A percentile compares a stretch with the other conserved stretches of the same genome.
phyloP scores from a whole-genome alignment of 352 stramenopile species.

The Phytopythium ostracodes region DNA sequence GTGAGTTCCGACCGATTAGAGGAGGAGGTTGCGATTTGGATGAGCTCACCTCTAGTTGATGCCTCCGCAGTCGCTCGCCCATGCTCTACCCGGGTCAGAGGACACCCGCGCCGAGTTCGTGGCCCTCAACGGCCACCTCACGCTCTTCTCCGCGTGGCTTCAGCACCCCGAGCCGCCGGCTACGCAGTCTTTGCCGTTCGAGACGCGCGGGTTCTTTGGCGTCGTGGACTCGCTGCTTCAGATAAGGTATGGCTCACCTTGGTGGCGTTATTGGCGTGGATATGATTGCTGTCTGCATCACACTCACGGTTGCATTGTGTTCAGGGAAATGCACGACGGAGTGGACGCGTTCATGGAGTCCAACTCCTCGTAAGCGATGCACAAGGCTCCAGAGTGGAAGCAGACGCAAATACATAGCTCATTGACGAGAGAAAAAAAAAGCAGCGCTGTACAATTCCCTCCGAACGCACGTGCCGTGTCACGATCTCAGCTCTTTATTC shows the following conservation, averaged over 20 bases:
- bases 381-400: slow-evolving; percentile 5
- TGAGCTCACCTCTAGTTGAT: slow-evolving; percentile 2
- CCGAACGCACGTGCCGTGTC: background rate
- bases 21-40: background rate
- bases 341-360: slow-evolving; percentile 70
- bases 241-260: slow-evolving; percentile 39
- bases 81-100: slow-evolving; percentile 21
- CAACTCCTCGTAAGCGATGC: slow-evolving; percentile 10
- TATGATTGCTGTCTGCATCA: background rate
- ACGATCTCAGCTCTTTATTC: background rate
- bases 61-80: slow-evolving; percentile 30
- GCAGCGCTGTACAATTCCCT: background rate
- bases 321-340: slow-evolving; percentile 47
- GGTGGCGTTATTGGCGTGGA: too few species aligned
- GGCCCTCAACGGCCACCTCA: slow-evolving; percentile 46
- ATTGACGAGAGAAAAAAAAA: background rate
- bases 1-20: slow-evolving; percentile 15
- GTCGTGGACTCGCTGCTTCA: slow-evolving; percentile 74
- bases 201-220: slow-evolving; percentile 67
- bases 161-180: slow-evolving; percentile 70
- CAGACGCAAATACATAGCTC: background rate
- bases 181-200: slow-evolving; percentile 57
- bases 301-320: background rate
- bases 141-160: slow-evolving; percentile 70
- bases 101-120: slow-evolving; percentile 31